Evolutionary conservation across 1,284 basidiomycete species (phyloP), one percentile per base, ranked within the genome.

Genomic region (Sutorius eximius): DNA sequence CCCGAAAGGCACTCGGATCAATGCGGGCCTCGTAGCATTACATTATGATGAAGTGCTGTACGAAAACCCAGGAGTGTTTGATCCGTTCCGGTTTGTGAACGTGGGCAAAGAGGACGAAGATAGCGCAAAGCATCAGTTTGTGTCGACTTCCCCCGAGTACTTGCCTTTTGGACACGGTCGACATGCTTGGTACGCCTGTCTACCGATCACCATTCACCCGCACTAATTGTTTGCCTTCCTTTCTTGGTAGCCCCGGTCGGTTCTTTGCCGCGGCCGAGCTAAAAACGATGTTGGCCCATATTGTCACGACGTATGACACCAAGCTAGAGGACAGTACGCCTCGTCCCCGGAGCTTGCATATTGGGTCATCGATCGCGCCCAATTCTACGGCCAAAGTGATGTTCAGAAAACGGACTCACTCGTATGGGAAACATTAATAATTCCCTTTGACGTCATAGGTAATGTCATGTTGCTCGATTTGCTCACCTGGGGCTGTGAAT

Each of bases 1-100:
- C 5, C 76, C 76, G 3, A 60, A 66, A 32, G 76, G 75, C 12
- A 57, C 64, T 1, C 48, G 60, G 20, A 47, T 77, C 43, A 57
- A 61, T 15, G 64, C 67, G 20, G 62, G 71, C 0, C 33, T 62
- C 1, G 20, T 42, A 12, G 52, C 67, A 0, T 45, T 58, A 13
- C 72, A 74, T 41, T 60, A 55, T 22, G 67, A 74, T 36, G 49
- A 53, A 5, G 24, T 41, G 7, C 54, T 66, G 24, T 71, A 72
- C 52, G 40, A 59, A 6, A 57, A 68, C 22, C 49, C 72, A 0
- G 52, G 61, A 0, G 58, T 49, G 1, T 73, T 75, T 56, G 62
- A 72, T 42, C 66, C 66, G 7, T 74, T 66, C 53, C 64, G 74
- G 12, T 75, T 72, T 42, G 52, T 53, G 12, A 8, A 53, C 15